Conservation (phyloP, 352 stramenopile species). For the Globisporangium rhizosaccharum region DNA sequence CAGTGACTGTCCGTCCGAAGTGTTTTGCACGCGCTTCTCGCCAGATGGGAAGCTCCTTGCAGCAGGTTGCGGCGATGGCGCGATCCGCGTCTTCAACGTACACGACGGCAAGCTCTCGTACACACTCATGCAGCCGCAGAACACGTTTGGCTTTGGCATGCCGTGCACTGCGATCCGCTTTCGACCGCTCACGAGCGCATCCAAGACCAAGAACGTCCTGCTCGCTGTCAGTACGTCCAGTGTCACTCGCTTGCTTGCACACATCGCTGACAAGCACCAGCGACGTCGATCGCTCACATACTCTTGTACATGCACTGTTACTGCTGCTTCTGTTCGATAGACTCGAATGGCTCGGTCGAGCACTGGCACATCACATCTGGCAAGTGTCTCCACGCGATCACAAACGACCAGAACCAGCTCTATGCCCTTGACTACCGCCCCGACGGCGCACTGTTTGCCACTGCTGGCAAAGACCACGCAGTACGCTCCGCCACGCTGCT, state of each 20-base stretch:
- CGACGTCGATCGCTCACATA: no score
- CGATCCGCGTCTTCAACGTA: constrained; percentile 82
- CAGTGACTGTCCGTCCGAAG: constrained; percentile 78
- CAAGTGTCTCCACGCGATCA: constrained; percentile 90
- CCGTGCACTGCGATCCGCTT: constrained; percentile 83
- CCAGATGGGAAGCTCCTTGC: constrained; percentile 80
- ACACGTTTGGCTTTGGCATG: constrained; percentile 69
- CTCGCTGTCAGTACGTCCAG: constrained; percentile 73
- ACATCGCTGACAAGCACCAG: neutral
- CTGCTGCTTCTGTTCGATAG: constrained; percentile 13
- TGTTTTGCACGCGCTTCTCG: constrained; percentile 87
- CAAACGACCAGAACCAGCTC: constrained; percentile 83
- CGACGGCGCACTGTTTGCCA: constrained; percentile 86
- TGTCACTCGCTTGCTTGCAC: no score
- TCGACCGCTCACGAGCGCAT: constrained; percentile 64
- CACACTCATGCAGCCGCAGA: constrained; percentile 73
- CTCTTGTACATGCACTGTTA: no score
- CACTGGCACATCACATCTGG: constrained; percentile 92
- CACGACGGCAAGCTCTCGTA: constrained; percentile 75
- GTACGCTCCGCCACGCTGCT: constrained; percentile 18
- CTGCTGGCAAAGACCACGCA: constrained; percentile 84
- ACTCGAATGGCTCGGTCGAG: constrained; percentile 85
- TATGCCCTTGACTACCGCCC: constrained; percentile 87
- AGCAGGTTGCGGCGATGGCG: constrained; percentile 79
- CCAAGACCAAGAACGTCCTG: constrained; percentile 91